These are phyloP conservation scores for Rhynchosporium graminicola DNA, from an alignment of 2,329 filamentous ascomycete species.

Conservation along the genomic window DNA sequence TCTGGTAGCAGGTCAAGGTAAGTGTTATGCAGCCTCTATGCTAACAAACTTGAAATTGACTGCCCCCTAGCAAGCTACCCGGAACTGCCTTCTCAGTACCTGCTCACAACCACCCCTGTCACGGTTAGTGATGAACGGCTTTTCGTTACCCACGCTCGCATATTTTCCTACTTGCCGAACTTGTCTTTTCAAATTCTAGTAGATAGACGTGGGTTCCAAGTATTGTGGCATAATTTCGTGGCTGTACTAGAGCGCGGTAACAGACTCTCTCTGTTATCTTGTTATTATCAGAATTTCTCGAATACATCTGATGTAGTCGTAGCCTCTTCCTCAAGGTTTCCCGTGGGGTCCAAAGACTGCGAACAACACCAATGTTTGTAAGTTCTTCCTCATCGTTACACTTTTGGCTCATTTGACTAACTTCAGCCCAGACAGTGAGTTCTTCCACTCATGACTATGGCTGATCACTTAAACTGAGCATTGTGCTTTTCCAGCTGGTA, in stretches of 20 bases:
- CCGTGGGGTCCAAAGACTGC: constrained; percentile 7
- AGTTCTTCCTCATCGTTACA: neutral
- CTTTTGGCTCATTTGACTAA: neutral
- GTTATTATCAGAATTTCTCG: neutral
- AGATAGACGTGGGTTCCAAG: neutral
- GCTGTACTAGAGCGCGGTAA: neutral
- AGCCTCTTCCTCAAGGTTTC: constrained; percentile 11
- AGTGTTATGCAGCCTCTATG: neutral
- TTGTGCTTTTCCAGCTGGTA: neutral
- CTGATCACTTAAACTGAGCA: neutral
- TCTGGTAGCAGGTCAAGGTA: constrained; percentile 9
- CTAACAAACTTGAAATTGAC: neutral
- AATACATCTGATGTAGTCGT: neutral
- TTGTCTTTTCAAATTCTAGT: neutral
- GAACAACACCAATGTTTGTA: constrained; percentile 8
- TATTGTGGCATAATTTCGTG: neutral
- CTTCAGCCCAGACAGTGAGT: constrained; percentile 1
- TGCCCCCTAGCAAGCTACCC: constrained; percentile 9
- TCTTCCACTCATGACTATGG: neutral
- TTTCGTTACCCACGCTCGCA: neutral
- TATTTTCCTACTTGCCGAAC: too few species aligned
- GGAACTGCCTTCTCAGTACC: constrained; percentile 7
- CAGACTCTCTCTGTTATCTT: neutral
- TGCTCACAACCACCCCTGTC: constrained; percentile 6
- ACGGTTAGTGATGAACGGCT: neutral